Evolutionary conservation across 2,329 filamentous ascomycete genomes (phyloP).

Genomic region (Scedosporium dehoogii): DNA sequence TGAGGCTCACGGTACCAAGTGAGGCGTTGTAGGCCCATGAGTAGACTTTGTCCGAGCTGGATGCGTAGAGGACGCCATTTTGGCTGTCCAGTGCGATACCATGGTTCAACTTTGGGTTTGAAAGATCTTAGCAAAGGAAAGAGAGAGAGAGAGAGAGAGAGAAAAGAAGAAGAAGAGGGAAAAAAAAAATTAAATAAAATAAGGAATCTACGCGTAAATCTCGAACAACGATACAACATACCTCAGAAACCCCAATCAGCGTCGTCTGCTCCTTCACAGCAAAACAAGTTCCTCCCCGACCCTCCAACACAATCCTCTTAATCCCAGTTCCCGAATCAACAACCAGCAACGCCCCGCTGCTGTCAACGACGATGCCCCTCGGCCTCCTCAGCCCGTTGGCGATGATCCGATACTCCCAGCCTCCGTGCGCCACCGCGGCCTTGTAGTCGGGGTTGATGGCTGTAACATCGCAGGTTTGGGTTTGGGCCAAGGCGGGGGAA

Average conservation of each 20-base stretch:
- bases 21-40: constrained; percentile 50
- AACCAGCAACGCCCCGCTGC: constrained; percentile 33
- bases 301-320: constrained; percentile 28
- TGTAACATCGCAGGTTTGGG: background rate
- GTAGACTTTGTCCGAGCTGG: constrained; percentile 40
- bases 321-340: constrained; percentile 33
- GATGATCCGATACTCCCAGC: constrained; percentile 34
- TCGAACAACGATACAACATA: constrained; percentile 13
- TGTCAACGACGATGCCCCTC: constrained; percentile 35
- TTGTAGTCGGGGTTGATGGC: constrained; percentile 15
- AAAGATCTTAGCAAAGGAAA: background rate
- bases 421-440: constrained; percentile 26
- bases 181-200: background rate
- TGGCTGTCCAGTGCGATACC: constrained; percentile 36
- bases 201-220: background rate
- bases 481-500: background rate
- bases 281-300: constrained; percentile 31
- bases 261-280: constrained; percentile 23
- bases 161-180: no score
- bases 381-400: constrained; percentile 30
- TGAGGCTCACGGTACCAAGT: constrained; percentile 29
- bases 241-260: constrained; percentile 23
- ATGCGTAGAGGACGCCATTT: constrained; percentile 38
- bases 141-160: no score
- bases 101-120: constrained; percentile 35